Evolutionary conservation across 2,329 filamentous ascomycete species (phyloP).

Genomic region (Pestalotiopsis sp.): DNA sequence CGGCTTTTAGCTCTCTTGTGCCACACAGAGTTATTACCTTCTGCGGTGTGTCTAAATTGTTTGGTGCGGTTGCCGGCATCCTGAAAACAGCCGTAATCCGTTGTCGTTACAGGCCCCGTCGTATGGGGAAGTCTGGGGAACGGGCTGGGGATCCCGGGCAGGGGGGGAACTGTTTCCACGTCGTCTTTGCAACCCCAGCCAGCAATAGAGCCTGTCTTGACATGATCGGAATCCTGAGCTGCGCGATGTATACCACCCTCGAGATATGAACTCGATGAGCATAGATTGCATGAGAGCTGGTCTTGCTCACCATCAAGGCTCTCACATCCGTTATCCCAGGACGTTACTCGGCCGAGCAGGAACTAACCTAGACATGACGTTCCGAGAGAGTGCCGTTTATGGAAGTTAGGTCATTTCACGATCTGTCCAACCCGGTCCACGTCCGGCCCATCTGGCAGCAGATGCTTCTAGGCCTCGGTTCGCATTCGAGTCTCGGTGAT

Average conservation of each 20-base stretch:
- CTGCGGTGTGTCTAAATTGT: not conserved
- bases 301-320: not conserved
- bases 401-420: not conserved
- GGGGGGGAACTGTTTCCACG: not conserved
- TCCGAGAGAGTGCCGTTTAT: not conserved
- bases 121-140: not conserved
- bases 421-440: not conserved
- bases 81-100: not conserved
- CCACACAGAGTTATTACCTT: not conserved
- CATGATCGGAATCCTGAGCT: not conserved
- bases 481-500: not conserved
- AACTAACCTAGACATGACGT: not conserved
- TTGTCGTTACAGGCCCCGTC: not conserved
- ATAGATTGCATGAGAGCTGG: not conserved
- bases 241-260: not conserved
- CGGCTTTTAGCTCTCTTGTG: not conserved
- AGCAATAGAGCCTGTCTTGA: not conserved
- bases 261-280: not conserved
- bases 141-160: not conserved
- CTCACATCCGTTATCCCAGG: not conserved
- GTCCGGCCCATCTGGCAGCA: not conserved
- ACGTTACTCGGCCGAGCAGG: not conserved
- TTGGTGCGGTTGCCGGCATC: not conserved
- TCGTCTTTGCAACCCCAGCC: not conserved
- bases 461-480: not conserved